Conservation (phyloP, 192 early-diverging fungal genomes). For the Phlyctochytrium bullatum region DNA sequence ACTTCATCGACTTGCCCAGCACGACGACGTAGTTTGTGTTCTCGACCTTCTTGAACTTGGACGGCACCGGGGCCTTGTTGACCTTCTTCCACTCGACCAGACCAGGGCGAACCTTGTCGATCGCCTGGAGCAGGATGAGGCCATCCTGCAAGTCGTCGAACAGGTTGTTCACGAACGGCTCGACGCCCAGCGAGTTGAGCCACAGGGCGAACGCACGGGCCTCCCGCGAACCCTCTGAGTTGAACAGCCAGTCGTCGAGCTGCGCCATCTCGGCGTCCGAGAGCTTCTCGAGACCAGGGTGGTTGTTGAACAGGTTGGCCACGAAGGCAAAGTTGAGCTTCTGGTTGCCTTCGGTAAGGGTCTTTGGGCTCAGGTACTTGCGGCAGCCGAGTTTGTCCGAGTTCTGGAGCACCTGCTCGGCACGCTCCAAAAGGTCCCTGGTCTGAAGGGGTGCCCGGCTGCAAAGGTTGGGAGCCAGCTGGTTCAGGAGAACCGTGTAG, state of each 20-base stretch:
- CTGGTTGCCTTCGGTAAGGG: conserved; percentile 91
- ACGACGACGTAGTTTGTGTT: conserved; percentile 93
- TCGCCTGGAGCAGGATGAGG: conserved; percentile 87
- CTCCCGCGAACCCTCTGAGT: conserved; percentile 79
- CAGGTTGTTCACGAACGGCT: conserved; percentile 96
- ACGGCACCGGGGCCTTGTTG: conserved; percentile 69
- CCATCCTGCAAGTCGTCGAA: conserved; percentile 96
- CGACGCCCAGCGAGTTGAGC: conserved; percentile 96
- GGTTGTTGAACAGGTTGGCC: conserved; percentile 96
- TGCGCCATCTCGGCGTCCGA: conserved; percentile 86
- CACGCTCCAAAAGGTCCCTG: conserved; percentile 73
- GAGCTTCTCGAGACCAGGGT: conserved; percentile 90
- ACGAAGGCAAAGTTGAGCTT: conserved; percentile 99
- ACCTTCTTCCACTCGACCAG: conserved; percentile 92
- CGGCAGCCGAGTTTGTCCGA: conserved; percentile 91
- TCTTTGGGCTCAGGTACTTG: conserved; percentile 92
- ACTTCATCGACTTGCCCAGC: conserved; percentile 78
- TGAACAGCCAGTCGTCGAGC: conserved; percentile 74
- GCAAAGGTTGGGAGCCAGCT: conserved; percentile 82
- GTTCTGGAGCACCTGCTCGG: conserved; percentile 85
- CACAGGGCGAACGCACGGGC: conserved; percentile 94
- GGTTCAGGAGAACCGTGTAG: conserved; percentile 92
- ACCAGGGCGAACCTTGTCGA: conserved; percentile 90
- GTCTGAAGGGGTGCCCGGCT: conserved; percentile 77
- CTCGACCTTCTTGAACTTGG: conserved; percentile 96